Conservation (phyloP, 352 stramenopile genomes). For the Globisporangium heterothallicum region DNA sequence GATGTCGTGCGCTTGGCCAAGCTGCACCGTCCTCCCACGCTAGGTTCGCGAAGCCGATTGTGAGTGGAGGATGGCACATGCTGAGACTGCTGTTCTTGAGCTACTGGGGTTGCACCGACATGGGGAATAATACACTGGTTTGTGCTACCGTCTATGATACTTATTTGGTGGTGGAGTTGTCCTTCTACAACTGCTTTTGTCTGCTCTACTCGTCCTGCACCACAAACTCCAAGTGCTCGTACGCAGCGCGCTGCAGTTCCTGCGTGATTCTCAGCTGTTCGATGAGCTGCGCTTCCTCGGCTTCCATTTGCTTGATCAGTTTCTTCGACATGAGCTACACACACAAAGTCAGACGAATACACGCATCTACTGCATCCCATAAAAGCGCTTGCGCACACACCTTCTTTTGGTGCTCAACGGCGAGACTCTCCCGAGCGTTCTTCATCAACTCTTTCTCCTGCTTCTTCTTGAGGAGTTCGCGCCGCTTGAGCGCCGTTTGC, state of each 20-base stretch:
- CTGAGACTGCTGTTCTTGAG: too few relatives aligned
- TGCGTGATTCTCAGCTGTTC: conserved; percentile 57
- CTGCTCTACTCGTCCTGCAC: conserved; percentile 45
- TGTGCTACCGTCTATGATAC: background rate
- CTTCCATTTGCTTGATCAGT: conserved; percentile 62
- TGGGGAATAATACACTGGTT: background rate
- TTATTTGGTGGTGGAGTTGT: background rate
- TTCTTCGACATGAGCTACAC: conserved; percentile 39
- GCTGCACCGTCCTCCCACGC: conserved; percentile 9
- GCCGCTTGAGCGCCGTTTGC: conserved; percentile 31
- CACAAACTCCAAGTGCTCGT: conserved; percentile 61
- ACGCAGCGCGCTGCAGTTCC: conserved; percentile 55
- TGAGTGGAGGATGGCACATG: background rate
- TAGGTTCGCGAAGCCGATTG: conserved; percentile 4
- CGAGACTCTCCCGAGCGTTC: conserved; percentile 41
- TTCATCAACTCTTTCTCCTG: conserved; percentile 47
- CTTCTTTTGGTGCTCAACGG: conserved; percentile 46
- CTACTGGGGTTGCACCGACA: background rate
- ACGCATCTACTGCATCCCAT: background rate
- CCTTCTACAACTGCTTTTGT: background rate
- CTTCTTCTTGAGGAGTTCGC: conserved; percentile 37
- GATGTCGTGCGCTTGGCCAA: conserved; percentile 37
- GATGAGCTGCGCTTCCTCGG: conserved; percentile 53
- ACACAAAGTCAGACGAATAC: background rate
- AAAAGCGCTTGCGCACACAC: background rate